Percentiles rank a stretch among this genome's conserved stretches.
These are phyloP conservation scores for Xerophyta viscosa DNA, from an alignment of 106 monocot genomes.

Conservation along the genomic window DNA sequence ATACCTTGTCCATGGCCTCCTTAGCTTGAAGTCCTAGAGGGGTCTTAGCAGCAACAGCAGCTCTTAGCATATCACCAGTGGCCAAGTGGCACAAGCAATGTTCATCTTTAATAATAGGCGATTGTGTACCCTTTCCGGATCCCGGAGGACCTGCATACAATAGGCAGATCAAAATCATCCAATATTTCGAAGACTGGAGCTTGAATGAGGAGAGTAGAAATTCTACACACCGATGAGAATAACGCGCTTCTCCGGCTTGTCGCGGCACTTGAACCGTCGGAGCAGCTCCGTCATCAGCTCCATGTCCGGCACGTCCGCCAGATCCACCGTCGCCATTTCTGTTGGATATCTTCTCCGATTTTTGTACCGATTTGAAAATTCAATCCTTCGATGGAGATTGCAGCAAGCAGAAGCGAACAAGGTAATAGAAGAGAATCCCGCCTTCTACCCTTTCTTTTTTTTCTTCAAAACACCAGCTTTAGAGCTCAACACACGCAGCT, in stretches of 20 bases:
- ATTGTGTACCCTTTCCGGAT: constrained; percentile 97
- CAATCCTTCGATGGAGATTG: too few relatives aligned
- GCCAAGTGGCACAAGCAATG: constrained; percentile 97
- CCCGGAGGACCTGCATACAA: constrained; percentile 80
- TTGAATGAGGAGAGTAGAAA: too few relatives aligned
- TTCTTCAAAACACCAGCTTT: too few relatives aligned
- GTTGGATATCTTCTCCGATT: neutral
- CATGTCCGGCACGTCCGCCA: constrained; percentile 71
- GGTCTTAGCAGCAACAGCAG: constrained; percentile 90
- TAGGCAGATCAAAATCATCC: neutral
- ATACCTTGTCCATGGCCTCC: constrained; percentile 92
- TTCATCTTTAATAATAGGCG: constrained; percentile 97
- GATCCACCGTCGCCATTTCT: constrained; percentile 21
- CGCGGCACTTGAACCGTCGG: constrained; percentile 83
- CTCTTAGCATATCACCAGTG: constrained; percentile 98
- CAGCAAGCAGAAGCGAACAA: neutral
- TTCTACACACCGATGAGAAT: constrained; percentile 85
- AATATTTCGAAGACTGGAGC: too few relatives aligned
- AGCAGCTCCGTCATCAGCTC: constrained; percentile 95
- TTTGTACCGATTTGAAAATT: too few relatives aligned
- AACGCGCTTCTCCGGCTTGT: constrained; percentile 95
- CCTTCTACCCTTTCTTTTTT: too few relatives aligned
- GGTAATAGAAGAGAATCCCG: too few relatives aligned
- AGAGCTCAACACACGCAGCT: too few relatives aligned
- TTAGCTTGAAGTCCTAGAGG: constrained; percentile 90